Evolutionary conservation across 1,284 basidiomycete genomes (phyloP), one percentile per base, ranked within the genome.

Genomic region (Puccinia sorghi): DNA sequence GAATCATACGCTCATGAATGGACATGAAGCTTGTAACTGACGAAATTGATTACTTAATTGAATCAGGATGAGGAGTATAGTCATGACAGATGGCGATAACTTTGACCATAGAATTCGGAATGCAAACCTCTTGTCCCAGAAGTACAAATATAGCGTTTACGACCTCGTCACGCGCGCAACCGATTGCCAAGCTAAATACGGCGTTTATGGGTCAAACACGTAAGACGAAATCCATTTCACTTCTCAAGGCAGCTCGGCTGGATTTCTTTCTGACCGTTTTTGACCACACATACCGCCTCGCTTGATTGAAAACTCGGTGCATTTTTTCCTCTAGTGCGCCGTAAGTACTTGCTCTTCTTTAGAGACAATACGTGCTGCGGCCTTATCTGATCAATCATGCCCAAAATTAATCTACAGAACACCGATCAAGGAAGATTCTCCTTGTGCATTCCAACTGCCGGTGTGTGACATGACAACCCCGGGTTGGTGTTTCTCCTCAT

Each of bases 361-460:
- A 7, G 2, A 56, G 50, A 1, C 2, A 46, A 50, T 27, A 7
- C 1, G 7, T 20, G 20, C 41, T 20, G 25, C 43, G 54, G 9
- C 11, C 7, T 32, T 13, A 48, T 48, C 13, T 64, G 37, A 46
- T 0, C 32, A n/a, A 9, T 25, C 22, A 7, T 67, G n/a, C 48
- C 25, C 1, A n/a, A 54, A 20, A 37, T 27, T 64, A 41, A 0
- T 39, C 32, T 67, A 8, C 17, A 75, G 73, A 2, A n/a, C 48
- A 27, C 46, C 61, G 13, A 20, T 56, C 17, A 64, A 75, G 20
- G 73, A 39, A 0, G 27, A 48, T 64, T 75, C 73, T 32, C 41
- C 39, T 32, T 75, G 73, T 43, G 73, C 73, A 20, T 75, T 75
- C 59, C 73, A 75, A 66, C 27, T 75, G 17, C 73, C 73, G 9